Percentiles rank a stretch among this genome's conserved stretches.
Conservation (phyloP, 768 basidiomycete species). For the Leccinellum albellum region DNA sequence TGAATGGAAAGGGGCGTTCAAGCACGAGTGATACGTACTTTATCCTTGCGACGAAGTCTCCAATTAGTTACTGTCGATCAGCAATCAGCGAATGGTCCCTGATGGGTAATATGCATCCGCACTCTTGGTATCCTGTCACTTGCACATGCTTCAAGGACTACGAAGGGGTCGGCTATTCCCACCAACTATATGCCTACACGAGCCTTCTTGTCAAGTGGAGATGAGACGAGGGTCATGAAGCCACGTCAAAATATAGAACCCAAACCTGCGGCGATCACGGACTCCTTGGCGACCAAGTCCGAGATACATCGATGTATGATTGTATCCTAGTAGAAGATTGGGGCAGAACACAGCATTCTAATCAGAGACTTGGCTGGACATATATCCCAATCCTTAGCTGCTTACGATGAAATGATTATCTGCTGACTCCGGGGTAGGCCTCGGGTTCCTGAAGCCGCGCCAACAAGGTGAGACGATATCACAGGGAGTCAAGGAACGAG, state of each 20-base stretch:
- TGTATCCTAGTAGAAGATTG: background rate
- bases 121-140: conserved; percentile 6
- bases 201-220: background rate
- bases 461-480: background rate
- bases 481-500: background rate
- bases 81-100: background rate
- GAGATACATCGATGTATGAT: background rate
- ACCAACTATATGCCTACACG: background rate
- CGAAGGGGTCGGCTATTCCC: background rate
- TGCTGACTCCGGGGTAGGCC: background rate
- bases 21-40: conserved; percentile 1
- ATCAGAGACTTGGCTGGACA: background rate
- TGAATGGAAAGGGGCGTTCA: background rate
- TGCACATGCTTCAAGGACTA: background rate
- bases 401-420: background rate
- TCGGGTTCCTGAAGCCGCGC: background rate
- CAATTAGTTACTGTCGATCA: background rate
- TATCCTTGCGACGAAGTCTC: conserved; percentile 4
- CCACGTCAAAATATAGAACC: background rate
- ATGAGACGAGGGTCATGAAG: background rate
- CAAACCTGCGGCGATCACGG: background rate
- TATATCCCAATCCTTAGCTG: background rate
- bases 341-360: background rate
- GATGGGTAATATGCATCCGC: background rate
- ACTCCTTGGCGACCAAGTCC: background rate